Evolutionary conservation across 2,329 filamentous ascomycete genomes (phyloP).

Genomic region (Penicillium palitans): DNA sequence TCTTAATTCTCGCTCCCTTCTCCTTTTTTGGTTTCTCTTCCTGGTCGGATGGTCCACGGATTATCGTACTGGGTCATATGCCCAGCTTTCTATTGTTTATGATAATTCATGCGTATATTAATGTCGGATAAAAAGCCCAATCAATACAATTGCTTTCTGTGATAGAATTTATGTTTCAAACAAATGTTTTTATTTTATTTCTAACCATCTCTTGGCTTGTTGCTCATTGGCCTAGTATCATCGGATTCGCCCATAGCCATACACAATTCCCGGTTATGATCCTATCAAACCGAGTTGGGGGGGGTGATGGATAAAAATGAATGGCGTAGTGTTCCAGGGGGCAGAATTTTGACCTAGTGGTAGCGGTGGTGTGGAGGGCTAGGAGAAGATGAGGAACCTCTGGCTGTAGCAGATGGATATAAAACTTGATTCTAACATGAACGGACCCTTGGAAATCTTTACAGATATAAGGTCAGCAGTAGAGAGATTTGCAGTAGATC

Average conservation of each 20-base stretch:
- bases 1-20: not conserved
- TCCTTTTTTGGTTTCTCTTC: not conserved
- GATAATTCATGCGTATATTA: not conserved
- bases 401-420: too few relatives aligned
- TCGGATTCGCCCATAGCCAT: not conserved
- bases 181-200: too few relatives aligned
- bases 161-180: not conserved
- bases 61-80: conserved; percentile 9
- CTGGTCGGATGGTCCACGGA: not conserved
- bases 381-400: too few relatives aligned
- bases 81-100: not conserved
- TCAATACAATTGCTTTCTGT: not conserved
- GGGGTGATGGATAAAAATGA: too few relatives aligned
- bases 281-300: too few relatives aligned
- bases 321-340: too few relatives aligned
- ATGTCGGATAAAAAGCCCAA: not conserved
- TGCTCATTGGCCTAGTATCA: not conserved
- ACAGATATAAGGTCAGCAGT: not conserved
- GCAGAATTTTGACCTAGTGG: not conserved
- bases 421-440: too few relatives aligned
- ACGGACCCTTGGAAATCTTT: not conserved
- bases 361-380: too few relatives aligned
- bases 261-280: not conserved
- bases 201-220: not conserved
- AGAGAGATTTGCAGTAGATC: not conserved